Conservation (phyloP, 2,329 filamentous ascomycete genomes). For the Cladosporium sp. region DNA sequence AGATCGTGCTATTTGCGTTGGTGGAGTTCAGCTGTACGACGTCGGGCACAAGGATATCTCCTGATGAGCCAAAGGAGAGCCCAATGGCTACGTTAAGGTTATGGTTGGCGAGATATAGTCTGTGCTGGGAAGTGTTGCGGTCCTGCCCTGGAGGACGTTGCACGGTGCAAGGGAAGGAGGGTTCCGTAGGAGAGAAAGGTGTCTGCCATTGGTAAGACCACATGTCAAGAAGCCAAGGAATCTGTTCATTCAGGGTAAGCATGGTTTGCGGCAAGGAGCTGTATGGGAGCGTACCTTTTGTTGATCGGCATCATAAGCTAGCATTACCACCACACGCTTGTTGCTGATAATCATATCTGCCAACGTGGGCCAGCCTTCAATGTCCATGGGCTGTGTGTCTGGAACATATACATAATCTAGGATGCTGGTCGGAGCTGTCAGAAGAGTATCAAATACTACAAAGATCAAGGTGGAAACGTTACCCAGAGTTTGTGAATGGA, state of each 20-base stretch:
- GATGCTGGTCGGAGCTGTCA: conserved; percentile 49
- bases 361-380: conserved; percentile 79
- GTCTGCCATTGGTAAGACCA: conserved; percentile 90
- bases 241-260: conserved; percentile 66
- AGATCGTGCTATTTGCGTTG: conserved; percentile 60
- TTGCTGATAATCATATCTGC: conserved; percentile 65
- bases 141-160: conserved; percentile 69
- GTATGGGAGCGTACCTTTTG: too few relatives aligned
- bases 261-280: too few relatives aligned
- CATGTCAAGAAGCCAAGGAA: conserved; percentile 84
- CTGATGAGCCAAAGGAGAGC: conserved; percentile 41
- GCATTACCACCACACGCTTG: conserved; percentile 59
- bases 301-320: not conserved
- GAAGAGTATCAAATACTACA: not conserved
- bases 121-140: conserved; percentile 46
- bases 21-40: conserved; percentile 65
- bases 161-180: conserved; percentile 70
- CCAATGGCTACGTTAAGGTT: conserved; percentile 76
- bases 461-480: conserved; percentile 31
- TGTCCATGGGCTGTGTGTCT: conserved; percentile 62
- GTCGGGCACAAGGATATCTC: conserved; percentile 63
- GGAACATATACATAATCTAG: conserved; percentile 70
- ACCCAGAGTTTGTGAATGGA: conserved; percentile 59
- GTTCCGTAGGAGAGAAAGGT: conserved; percentile 68
- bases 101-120: conserved; percentile 82